Evolutionary conservation across 2,329 filamentous ascomycete species (phyloP).

Genomic region (Fusarium mundagurra): DNA sequence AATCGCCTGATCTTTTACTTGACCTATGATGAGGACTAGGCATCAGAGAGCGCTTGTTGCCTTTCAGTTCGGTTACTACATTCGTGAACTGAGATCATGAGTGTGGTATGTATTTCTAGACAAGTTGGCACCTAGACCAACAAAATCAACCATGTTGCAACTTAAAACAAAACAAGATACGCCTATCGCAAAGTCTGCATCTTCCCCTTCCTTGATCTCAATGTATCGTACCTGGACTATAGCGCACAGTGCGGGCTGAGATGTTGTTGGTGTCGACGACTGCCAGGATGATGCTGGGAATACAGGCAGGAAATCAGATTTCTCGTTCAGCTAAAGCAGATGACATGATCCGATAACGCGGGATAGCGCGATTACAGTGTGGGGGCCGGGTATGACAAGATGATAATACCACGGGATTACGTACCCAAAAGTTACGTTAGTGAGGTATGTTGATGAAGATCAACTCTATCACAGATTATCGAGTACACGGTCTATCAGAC

Average conservation of each 20-base stretch:
- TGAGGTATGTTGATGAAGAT: not conserved
- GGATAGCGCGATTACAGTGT: conserved; percentile 38
- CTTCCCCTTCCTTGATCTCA: not conserved
- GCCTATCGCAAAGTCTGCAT: not conserved
- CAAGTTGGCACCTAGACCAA: not conserved
- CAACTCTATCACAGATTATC: not conserved
- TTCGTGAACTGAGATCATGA: not conserved
- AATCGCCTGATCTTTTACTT: not conserved
- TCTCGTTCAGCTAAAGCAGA: conserved; percentile 9
- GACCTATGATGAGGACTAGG: not conserved
- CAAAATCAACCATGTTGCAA: not conserved
- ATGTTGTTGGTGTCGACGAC: not conserved
- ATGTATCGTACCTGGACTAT: not conserved
- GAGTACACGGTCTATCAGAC: not conserved
- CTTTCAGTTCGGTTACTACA: too few species aligned
- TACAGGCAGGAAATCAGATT: not conserved
- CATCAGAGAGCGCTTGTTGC: too few species aligned
- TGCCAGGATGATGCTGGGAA: conserved; percentile 29
- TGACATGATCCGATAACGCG: conserved; percentile 33
- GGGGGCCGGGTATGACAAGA: conserved; percentile 23
- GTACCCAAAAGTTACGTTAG: not conserved
- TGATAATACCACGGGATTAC: not conserved
- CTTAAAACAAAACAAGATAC: not conserved
- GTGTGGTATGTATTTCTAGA: not conserved
- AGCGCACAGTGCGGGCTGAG: conserved; percentile 7